Evolutionary conservation across 2,329 filamentous ascomycete species (phyloP).

Genomic region (Penicillium vulpinum): DNA sequence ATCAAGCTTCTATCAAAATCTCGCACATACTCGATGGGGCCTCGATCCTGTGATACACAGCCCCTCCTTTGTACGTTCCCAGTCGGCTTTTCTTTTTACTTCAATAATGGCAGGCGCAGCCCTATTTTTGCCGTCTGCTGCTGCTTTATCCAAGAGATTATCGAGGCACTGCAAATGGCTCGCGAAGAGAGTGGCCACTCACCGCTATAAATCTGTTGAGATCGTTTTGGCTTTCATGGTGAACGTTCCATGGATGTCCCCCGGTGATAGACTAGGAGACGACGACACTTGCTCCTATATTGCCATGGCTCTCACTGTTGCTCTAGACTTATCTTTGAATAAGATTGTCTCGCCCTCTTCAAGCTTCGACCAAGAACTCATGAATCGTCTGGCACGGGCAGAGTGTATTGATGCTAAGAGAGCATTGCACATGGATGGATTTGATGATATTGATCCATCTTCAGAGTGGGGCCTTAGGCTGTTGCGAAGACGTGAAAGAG

Average conservation of each 20-base stretch:
- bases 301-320: slow-evolving; percentile 67
- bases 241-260: slow-evolving; percentile 73
- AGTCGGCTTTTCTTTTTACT: slow-evolving; percentile 70
- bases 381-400: slow-evolving; percentile 58
- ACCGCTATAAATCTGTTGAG: slow-evolving; percentile 68
- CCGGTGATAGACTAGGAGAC: slow-evolving; percentile 47
- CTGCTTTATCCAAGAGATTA: slow-evolving; percentile 64
- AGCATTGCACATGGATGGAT: slow-evolving; percentile 68
- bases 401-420: slow-evolving; percentile 68
- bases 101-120: slow-evolving; percentile 69
- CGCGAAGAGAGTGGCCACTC: slow-evolving; percentile 61
- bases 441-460: slow-evolving; percentile 60
- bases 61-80: slow-evolving; percentile 62
- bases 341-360: slow-evolving; percentile 64
- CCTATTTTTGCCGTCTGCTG: slow-evolving; percentile 64
- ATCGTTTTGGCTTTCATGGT: slow-evolving; percentile 75
- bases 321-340: slow-evolving; percentile 68
- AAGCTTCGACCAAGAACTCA: slow-evolving; percentile 47
- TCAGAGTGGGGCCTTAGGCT: slow-evolving; percentile 63
- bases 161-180: slow-evolving; percentile 64
- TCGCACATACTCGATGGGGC: slow-evolving; percentile 73
- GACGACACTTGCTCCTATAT: slow-evolving; percentile 73
- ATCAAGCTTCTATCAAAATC: slow-evolving; percentile 64
- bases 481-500: slow-evolving; percentile 64
- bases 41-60: slow-evolving; percentile 68